Conservation (phyloP, 2,329 filamentous ascomycete species). For the Rhinocladiella similis region DNA sequence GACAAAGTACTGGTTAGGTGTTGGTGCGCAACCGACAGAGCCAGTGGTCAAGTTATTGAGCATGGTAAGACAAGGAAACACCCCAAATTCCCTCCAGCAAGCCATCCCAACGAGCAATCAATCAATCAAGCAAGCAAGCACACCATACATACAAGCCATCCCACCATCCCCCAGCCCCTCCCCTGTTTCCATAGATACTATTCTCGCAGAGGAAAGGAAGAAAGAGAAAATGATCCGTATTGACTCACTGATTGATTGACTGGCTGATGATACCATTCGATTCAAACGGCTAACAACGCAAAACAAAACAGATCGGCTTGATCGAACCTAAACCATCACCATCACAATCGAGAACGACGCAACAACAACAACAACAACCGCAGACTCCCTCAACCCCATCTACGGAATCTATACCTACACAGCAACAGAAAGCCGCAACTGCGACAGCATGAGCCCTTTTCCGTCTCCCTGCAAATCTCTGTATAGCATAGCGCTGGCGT, state of each 20-base stretch:
- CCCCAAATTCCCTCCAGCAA: no score
- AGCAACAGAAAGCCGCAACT: not conserved
- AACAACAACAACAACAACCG: not conserved
- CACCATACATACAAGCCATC: no score
- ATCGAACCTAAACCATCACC: conserved; percentile 22
- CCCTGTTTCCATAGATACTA: no score
- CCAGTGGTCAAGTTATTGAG: conserved; percentile 81
- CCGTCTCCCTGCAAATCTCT: not conserved
- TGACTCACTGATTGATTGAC: no score
- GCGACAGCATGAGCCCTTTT: not conserved
- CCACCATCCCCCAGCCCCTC: no score
- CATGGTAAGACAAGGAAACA: conserved; percentile 59
- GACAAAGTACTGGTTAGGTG: conserved; percentile 94
- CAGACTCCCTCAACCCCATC: not conserved
- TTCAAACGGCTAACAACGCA: no score
- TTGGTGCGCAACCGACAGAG: conserved; percentile 91
- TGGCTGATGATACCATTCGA: no score
- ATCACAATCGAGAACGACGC: conserved; percentile 4
- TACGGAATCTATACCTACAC: not conserved
- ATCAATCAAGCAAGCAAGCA: no score
- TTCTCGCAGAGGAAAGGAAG: no score
- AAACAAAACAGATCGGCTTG: conserved; percentile 25
- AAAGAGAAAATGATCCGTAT: no score
- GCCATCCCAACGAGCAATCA: no score
- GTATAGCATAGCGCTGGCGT: conserved; percentile 3